Conservation (phyloP, 495 filamentous ascomycete species). For the Penicillium paradoxum region DNA sequence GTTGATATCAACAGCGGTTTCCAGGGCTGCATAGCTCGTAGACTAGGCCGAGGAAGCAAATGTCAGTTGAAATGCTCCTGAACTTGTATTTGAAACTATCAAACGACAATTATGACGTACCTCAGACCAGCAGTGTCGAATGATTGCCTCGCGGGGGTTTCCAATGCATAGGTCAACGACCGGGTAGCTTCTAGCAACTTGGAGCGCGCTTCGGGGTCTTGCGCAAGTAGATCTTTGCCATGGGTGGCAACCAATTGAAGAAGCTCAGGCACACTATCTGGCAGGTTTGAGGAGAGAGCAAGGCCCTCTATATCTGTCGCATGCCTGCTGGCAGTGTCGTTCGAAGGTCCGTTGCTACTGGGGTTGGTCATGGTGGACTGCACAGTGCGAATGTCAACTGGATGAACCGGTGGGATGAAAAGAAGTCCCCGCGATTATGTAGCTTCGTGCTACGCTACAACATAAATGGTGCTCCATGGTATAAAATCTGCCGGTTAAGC, state of each 20-base stretch:
- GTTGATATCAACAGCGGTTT: conserved; percentile 18
- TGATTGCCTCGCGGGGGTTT: conserved; percentile 24
- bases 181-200: conserved; percentile 11
- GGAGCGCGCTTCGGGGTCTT: not conserved
- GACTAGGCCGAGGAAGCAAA: not conserved
- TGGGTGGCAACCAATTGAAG: not conserved
- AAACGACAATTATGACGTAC: not conserved
- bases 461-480: too few species aligned
- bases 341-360: not conserved
- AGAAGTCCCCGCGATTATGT: not conserved
- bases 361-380: not conserved
- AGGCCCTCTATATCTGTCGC: not conserved
- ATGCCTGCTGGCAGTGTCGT: not conserved
- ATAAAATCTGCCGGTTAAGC: too few species aligned
- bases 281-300: not conserved
- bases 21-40: not conserved
- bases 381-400: not conserved
- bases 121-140: conserved; percentile 25
- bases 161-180: conserved; percentile 15
- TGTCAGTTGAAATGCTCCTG: not conserved
- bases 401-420: not conserved
- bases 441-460: not conserved
- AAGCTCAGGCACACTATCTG: not conserved
- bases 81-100: too few species aligned
- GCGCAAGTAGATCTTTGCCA: not conserved